phyloP scores from a whole-genome alignment of 495 filamentous ascomycete species.

The Cercophora sp. region DNA sequence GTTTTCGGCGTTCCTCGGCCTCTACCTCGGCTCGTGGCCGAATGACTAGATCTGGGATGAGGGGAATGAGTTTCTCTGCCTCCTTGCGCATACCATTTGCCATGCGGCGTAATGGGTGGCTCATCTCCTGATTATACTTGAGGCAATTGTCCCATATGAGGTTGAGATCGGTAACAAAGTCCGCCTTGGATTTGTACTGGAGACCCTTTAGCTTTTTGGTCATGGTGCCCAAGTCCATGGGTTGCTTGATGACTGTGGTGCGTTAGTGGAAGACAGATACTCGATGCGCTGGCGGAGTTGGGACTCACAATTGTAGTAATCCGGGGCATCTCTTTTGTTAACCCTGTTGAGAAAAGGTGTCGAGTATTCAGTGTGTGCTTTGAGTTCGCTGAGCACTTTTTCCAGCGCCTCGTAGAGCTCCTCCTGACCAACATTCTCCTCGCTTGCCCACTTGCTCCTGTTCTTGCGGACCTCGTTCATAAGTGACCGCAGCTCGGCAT shows the following conservation, averaged over 20 bases:
- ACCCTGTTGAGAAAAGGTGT: constrained; percentile 87
- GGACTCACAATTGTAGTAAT: constrained; percentile 80
- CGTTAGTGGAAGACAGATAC: constrained; percentile 25
- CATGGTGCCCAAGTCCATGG: constrained; percentile 97
- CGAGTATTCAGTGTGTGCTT: constrained; percentile 94
- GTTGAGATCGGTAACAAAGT: constrained; percentile 89
- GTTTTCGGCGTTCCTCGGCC: constrained; percentile 84
- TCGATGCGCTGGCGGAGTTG: not conserved
- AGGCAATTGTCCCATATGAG: constrained; percentile 97
- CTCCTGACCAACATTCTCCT: constrained; percentile 94
- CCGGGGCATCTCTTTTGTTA: constrained; percentile 93
- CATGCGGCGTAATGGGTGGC: constrained; percentile 85
- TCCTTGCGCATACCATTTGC: constrained; percentile 95
- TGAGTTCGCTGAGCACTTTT: constrained; percentile 92
- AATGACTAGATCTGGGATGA: constrained; percentile 90
- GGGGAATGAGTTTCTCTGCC: constrained; percentile 88
- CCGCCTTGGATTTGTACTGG: constrained; percentile 86
- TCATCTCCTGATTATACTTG: constrained; percentile 86
- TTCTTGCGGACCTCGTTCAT: constrained; percentile 98
- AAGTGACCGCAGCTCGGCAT: constrained; percentile 83
- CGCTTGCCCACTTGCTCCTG: constrained; percentile 96
- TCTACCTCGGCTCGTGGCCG: constrained; percentile 91
- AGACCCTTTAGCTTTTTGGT: constrained; percentile 92
- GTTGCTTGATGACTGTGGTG: constrained; percentile 80
- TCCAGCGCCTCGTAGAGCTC: constrained; percentile 96